These are phyloP conservation scores for Stagonosporopsis rhizophila DNA, from an alignment of 2,329 filamentous ascomycete species.

Conservation along the genomic window DNA sequence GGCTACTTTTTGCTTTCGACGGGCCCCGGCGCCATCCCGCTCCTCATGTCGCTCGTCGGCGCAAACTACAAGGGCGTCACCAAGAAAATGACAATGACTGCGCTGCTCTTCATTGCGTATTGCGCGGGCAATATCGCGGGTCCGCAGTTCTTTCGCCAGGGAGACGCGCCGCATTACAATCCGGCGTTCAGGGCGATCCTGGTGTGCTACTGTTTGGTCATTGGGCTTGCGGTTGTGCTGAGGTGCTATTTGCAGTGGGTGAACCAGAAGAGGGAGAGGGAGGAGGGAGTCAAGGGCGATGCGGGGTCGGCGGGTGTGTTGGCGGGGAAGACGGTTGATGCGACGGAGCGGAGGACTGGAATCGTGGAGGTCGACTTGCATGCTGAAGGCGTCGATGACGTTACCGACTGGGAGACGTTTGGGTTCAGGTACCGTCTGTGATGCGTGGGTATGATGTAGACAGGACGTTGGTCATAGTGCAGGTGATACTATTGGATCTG, in stretches of 20 bases:
- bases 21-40: slow-evolving; percentile 4
- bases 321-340: slow-evolving; percentile 24
- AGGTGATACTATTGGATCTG: too few relatives aligned
- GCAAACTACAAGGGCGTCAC: slow-evolving; percentile 13
- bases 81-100: slow-evolving; percentile 13
- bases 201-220: slow-evolving; percentile 37
- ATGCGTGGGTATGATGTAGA: background rate
- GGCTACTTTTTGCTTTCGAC: slow-evolving; percentile 10
- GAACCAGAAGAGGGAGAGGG: slow-evolving; percentile 28
- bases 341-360: background rate
- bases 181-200: slow-evolving; percentile 10
- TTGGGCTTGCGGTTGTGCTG: slow-evolving; percentile 35
- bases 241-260: slow-evolving; percentile 30
- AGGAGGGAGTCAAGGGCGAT: slow-evolving; percentile 30
- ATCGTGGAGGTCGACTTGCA: slow-evolving; percentile 20
- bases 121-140: slow-evolving; percentile 11
- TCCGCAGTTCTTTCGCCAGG: slow-evolving; percentile 6
- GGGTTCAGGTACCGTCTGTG: slow-evolving; percentile 35
- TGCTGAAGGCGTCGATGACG: slow-evolving; percentile 35
- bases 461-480: too few relatives aligned
- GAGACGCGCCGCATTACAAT: slow-evolving; percentile 8
- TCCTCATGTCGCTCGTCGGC: slow-evolving; percentile 9
- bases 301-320: slow-evolving; percentile 27
- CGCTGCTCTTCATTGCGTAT: slow-evolving; percentile 6
- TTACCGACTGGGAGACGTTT: slow-evolving; percentile 35